phyloP scores from a whole-genome alignment of 148 eudicot genomes.

The Rhododendron griersonianum region DNA sequence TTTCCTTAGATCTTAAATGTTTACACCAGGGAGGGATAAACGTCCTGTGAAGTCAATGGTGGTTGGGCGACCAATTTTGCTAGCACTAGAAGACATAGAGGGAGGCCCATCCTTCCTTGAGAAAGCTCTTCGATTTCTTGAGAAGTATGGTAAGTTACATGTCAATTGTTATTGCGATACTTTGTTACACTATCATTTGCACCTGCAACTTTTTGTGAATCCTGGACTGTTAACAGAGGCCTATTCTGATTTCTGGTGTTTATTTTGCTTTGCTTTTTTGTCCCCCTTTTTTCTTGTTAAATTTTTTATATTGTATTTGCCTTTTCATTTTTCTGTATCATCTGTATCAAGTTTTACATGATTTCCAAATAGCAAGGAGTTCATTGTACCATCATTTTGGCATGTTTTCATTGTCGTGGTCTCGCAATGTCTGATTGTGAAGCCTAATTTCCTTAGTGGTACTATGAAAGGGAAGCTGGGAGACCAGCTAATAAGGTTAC shows the following conservation, averaged over 20 bases:
- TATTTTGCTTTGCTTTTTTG: too few relatives aligned
- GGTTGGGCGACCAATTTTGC: constrained; percentile 94
- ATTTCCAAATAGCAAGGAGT: too few relatives aligned
- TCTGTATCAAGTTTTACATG: too few relatives aligned
- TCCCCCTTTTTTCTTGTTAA: too few relatives aligned
- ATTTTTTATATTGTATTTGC: too few relatives aligned
- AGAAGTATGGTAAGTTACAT: constrained; percentile 57
- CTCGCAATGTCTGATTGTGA: too few relatives aligned
- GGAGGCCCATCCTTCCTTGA: constrained; percentile 97
- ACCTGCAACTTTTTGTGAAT: too few relatives aligned
- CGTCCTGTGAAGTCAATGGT: constrained; percentile 94
- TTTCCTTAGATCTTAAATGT: not conserved
- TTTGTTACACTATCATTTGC: too few relatives aligned
- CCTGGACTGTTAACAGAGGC: not conserved
- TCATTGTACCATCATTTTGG: not conserved
- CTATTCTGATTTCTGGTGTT: too few relatives aligned
- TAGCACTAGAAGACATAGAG: constrained; percentile 95
- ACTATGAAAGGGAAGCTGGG: not conserved
- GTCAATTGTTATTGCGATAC: not conserved
- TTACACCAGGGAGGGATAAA: constrained; percentile 75
- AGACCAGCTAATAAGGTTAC: not conserved
- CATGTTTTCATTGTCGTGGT: not conserved
- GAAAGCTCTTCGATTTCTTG: constrained; percentile 93
- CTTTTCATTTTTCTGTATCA: too few relatives aligned
- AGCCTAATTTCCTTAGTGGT: not conserved